Base-by-base conservation (phyloP, 1,139 yeast genomes). In the Meyerozyma sp. region DNA sequence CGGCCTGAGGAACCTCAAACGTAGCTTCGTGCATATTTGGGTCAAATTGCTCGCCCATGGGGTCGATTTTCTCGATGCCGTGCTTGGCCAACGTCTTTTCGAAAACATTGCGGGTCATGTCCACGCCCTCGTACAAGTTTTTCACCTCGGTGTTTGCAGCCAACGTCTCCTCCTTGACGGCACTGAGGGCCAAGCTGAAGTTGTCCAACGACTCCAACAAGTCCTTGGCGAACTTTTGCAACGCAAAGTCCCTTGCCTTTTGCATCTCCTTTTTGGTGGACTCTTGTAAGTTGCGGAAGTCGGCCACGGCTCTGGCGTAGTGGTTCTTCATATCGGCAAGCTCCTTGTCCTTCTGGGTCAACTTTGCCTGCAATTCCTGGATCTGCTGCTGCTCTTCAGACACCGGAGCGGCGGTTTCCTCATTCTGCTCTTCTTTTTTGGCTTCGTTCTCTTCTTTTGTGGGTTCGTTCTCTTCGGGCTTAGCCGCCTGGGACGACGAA, bases 1-100 rank as follows among this genome's bases (percentile, higher is more conserved):
- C 95, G 40, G 94, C 89, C 59, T 86, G 89, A 36, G 93, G 87
- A 43, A 87, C 72, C 71, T 90, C 95, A 65, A 89, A 91, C 38
- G 94, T 81, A 44, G 97, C 97, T 67, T 91, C 98, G 63, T 91
- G 98, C 57, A 75, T 74, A 65, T 91, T 89, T 49, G 98, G 97
- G 62, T 91, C 95, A 57, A 91, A 91, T 52, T 69, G 75, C 65
- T 90, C 88, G 50, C 93, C 96, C 43, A 87, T 52, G 36, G 98
- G 96, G 58, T 88, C 83, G 48, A 89, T 75, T 68, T 87, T 88
- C 52, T 71, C 77, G 48, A 91, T 73, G 30, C 98, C 98, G 64
- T 90, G 93, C 59, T 73, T 82, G 46, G 66, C 70, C 56, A 91
- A 76, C 28, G 98, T 91, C 74, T 84, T 87, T 63, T 86, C 95